These are phyloP conservation scores for Alternaria gansuensis DNA, from an alignment of 2,329 filamentous ascomycete species.

Conservation along the genomic window DNA sequence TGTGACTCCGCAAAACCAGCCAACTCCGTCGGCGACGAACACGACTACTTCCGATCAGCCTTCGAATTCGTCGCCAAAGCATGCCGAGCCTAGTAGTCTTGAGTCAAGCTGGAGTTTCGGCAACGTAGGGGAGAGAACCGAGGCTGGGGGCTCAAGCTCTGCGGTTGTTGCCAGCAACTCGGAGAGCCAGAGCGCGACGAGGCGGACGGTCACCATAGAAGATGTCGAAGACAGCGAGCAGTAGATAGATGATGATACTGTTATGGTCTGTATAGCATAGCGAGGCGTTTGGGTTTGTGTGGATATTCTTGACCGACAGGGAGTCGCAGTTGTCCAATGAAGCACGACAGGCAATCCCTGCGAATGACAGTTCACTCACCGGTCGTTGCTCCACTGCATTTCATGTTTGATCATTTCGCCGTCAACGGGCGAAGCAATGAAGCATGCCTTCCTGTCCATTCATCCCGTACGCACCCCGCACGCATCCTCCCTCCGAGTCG, in stretches of 20 bases:
- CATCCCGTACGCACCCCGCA: constrained; percentile 15
- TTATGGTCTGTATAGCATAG: constrained; percentile 44
- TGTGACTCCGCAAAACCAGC: constrained; percentile 14
- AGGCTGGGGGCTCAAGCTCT: constrained; percentile 43
- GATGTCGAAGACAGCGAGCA: constrained; percentile 44
- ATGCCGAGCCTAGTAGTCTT: constrained; percentile 42
- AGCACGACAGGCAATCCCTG: constrained; percentile 18
- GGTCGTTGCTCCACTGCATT: constrained; percentile 20
- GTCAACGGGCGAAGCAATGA: constrained; percentile 14
- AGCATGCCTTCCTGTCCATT: constrained; percentile 27
- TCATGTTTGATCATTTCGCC: constrained; percentile 4
- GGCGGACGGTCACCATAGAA: constrained; percentile 45
- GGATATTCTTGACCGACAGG: constrained; percentile 7
- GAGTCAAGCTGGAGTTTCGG: constrained; percentile 52
- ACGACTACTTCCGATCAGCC: constrained; percentile 16
- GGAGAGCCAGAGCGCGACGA: constrained; percentile 34
- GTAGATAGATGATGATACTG: constrained; percentile 20
- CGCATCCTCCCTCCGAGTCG: constrained; percentile 4
- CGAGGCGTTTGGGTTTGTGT: constrained; percentile 45
- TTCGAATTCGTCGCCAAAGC: constrained; percentile 34
- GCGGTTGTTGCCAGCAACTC: constrained; percentile 39
- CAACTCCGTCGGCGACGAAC: constrained; percentile 14
- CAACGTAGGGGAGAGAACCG: constrained; percentile 37
- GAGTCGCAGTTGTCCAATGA: constrained; percentile 5
- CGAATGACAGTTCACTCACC: constrained; percentile 22